phyloP scores from a whole-genome alignment of 2,329 filamentous ascomycete species.

The Aureobasidium mangrovei region DNA sequence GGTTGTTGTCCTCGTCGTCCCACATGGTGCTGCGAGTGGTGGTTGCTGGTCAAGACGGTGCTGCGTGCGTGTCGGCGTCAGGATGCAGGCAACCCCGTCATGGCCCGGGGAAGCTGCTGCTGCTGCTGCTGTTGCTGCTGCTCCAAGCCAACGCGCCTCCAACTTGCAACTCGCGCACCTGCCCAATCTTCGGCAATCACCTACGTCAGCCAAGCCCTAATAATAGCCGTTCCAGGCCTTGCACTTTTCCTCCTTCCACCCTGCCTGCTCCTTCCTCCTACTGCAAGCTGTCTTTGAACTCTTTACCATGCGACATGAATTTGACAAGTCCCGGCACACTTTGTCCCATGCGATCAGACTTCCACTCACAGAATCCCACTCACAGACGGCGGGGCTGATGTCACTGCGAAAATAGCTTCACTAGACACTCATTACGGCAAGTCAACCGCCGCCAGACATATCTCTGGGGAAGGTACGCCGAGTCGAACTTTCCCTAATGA shows the following conservation, averaged over 20 bases:
- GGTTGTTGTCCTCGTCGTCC: slow-evolving; percentile 99
- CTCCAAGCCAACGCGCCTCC: not conserved
- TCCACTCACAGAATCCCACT: not conserved
- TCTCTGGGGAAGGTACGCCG: not conserved
- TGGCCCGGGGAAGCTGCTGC: slow-evolving; percentile 9
- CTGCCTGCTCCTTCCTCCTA: not conserved
- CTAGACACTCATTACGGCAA: not conserved
- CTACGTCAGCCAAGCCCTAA: slow-evolving; percentile 11
- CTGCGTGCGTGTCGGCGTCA: not conserved
- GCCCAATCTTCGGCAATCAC: slow-evolving; percentile 7
- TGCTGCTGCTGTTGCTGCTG: not conserved
- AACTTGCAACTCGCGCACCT: not conserved
- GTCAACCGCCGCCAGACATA: not conserved
- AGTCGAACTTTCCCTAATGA: not conserved
- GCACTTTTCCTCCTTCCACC: not conserved
- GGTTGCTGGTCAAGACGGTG: slow-evolving; percentile 22
- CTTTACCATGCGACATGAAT: not conserved
- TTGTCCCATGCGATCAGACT: too few species aligned
- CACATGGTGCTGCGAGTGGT: slow-evolving; percentile 58
- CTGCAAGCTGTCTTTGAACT: not conserved
- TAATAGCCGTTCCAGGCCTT: not conserved
- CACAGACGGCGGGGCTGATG: too few species aligned
- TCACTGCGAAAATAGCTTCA: not conserved
- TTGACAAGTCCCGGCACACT: too few species aligned
- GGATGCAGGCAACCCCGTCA: not conserved